Evolutionary conservation across 1,139 yeast species (phyloP).

Genomic region (Taphrina flavorubra): DNA sequence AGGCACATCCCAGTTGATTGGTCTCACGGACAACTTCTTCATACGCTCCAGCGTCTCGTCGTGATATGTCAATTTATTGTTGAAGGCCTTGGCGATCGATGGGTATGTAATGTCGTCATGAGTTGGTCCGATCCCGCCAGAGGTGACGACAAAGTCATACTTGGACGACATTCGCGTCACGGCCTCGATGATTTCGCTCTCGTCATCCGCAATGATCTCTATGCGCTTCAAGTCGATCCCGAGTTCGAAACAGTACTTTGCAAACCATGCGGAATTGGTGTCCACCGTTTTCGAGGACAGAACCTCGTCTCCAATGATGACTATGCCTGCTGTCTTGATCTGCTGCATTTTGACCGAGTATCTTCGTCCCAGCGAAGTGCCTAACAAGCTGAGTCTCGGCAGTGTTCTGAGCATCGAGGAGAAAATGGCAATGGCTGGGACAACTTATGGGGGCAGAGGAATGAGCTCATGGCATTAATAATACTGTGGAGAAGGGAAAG

Average conservation of each 20-base stretch:
- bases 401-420: constrained; percentile 10
- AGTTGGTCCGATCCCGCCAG: constrained; percentile 87
- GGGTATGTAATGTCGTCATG: constrained; percentile 88
- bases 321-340: constrained; percentile 53
- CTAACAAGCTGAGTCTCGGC: constrained; percentile 12
- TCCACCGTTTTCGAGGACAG: constrained; percentile 85
- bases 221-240: constrained; percentile 71
- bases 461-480: constrained; percentile 4
- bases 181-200: constrained; percentile 64
- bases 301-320: constrained; percentile 85
- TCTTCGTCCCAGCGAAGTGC: background rate
- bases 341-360: constrained; percentile 25
- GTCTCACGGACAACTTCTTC: constrained; percentile 58
- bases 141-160: constrained; percentile 74
- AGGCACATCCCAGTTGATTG: constrained; percentile 50
- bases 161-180: constrained; percentile 58
- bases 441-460: background rate
- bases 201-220: constrained; percentile 78
- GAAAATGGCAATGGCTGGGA: background rate
- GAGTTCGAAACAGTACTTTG: constrained; percentile 67
- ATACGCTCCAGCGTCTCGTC: constrained; percentile 65
- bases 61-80: constrained; percentile 61
- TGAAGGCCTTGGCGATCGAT: constrained; percentile 65
- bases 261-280: constrained; percentile 74
- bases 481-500: background rate